Conservation (phyloP, 1,139 yeast species). For the Tardiomyces depauwii region DNA sequence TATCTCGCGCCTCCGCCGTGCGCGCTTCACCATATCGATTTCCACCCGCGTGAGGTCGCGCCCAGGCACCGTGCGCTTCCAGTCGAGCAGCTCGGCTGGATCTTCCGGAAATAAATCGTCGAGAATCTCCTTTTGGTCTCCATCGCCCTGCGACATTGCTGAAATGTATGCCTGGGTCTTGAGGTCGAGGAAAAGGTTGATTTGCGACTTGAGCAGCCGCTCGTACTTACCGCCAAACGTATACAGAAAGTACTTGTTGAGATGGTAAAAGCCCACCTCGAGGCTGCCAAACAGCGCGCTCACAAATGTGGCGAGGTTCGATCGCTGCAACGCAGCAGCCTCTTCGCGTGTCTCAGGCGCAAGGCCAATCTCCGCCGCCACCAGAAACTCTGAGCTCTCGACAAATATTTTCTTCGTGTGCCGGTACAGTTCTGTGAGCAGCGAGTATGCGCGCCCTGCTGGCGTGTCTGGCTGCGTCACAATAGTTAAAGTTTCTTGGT, state of each 20-base stretch:
- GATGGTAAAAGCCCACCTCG: conserved; percentile 77
- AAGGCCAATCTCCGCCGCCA: conserved; percentile 5
- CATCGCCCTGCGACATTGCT: conserved; percentile 65
- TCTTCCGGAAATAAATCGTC: conserved; percentile 71
- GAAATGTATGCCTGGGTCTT: conserved; percentile 94
- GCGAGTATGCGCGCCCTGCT: conserved; percentile 64
- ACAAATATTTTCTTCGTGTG: conserved; percentile 30
- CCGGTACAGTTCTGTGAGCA: conserved; percentile 63
- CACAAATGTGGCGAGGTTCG: conserved; percentile 77
- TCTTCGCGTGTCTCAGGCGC: conserved; percentile 25
- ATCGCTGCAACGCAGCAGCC: conserved; percentile 50
- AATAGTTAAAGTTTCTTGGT: conserved; percentile 59
- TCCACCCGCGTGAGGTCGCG: conserved; percentile 49
- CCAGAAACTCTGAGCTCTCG: conserved; percentile 15
- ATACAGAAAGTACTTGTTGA: conserved; percentile 73
- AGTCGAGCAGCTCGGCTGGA: conserved; percentile 22
- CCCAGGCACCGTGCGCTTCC: conserved; percentile 7
- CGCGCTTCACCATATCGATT: conserved; percentile 55
- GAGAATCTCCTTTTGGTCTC: conserved; percentile 56
- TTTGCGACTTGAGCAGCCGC: conserved; percentile 68
- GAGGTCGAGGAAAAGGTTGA: conserved; percentile 67
- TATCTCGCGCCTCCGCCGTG: conserved; percentile 55
- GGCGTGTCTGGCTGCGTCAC: conserved; percentile 64
- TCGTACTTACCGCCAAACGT: conserved; percentile 46
- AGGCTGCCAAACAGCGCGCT: conserved; percentile 76